Evolutionary conservation across 768 basidiomycete genomes (phyloP), one percentile per base, ranked within the genome.

Genomic region (Panus rudis): DNA sequence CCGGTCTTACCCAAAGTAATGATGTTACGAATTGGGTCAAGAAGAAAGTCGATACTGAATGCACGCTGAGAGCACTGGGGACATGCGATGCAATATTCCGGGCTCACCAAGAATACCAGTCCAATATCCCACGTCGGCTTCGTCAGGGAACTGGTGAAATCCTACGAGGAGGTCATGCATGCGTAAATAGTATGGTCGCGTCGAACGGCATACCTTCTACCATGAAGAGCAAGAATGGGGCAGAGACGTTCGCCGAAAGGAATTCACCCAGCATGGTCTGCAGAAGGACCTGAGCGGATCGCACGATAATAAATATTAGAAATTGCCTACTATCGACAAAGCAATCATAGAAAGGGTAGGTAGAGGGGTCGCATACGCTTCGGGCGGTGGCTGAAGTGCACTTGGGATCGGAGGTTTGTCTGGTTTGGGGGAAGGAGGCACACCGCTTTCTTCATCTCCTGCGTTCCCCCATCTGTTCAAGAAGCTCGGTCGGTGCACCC

Each of bases 201-300:
- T 10, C n/a, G 28, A 30, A 32, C 39, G 30, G 38, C 66, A 38
- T 49, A 73, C 89, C 81, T 75, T 85, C 86, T 42, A 96, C 90
- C 92, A 97, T 97, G 69, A 92, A 92, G 33, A 97, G 67, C 42
- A 97, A 63, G 60, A 94, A 96, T 6, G 92, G 93, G 24, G 82
- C 89, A 20, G 84, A 89, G 35, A 91, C 88, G 60, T 94, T 94
- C 17, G 96, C 93, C 4, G 82, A 88, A 32, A 97, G 65, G 60
- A 98, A 92, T 65, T 98, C 94, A 37, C 92, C 92, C 11, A 97
- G 76, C 84, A 96, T 86, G 4, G 86, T 86, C 91, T 92, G 45
- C 22, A 31, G 26, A 20, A 24, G 22, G 13, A 34, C n/a, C n/a
- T n/a, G n/a, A n/a, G n/a, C n/a, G n/a, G n/a, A n/a, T n/a, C 23